These are phyloP conservation scores for Lasiodiplodia hormozganensis DNA, from an alignment of 2,329 filamentous ascomycete genomes.

Conservation along the genomic window DNA sequence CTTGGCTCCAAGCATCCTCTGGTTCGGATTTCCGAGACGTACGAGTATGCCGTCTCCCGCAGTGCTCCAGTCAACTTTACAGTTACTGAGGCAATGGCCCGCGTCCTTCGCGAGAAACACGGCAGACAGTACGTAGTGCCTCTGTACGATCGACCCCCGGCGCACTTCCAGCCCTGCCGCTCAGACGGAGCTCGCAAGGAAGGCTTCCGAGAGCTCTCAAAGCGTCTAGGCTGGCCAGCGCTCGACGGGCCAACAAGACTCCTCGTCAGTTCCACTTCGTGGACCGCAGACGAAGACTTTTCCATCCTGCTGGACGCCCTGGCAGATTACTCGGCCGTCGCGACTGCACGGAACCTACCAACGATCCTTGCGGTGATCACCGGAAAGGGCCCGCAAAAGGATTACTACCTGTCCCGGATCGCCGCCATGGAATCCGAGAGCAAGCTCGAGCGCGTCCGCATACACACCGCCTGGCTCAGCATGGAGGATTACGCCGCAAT, in stretches of 20 bases:
- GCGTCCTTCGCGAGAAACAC: conserved; percentile 65
- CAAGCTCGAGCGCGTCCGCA: conserved; percentile 71
- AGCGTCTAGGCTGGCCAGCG: conserved; percentile 70
- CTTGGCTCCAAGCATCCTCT: conserved; percentile 71
- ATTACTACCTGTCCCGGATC: conserved; percentile 74
- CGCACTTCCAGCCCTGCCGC: conserved; percentile 76
- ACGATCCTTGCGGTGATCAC: conserved; percentile 88
- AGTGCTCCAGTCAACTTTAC: conserved; percentile 78
- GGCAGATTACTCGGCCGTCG: conserved; percentile 70
- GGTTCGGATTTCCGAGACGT: conserved; percentile 77
- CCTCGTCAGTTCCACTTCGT: conserved; percentile 92
- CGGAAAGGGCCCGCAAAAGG: conserved; percentile 86
- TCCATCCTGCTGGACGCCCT: conserved; percentile 84
- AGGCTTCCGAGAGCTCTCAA: conserved; percentile 38
- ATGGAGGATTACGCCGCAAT: conserved; percentile 84
- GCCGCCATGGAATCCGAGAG: conserved; percentile 64
- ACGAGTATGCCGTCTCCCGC: conserved; percentile 76
- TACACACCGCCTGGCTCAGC: conserved; percentile 84
- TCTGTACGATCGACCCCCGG: conserved; percentile 85
- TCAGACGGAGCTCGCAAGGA: conserved; percentile 50
- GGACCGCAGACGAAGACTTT: conserved; percentile 98
- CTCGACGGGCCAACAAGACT: conserved; percentile 70
- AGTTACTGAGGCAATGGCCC: conserved; percentile 88
- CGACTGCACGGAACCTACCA: conserved; percentile 60
- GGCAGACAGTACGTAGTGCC: conserved; percentile 15